These are phyloP conservation scores for Escovopsis sp. DNA, from an alignment of 2,329 filamentous ascomycete genomes.

Conservation along the genomic window DNA sequence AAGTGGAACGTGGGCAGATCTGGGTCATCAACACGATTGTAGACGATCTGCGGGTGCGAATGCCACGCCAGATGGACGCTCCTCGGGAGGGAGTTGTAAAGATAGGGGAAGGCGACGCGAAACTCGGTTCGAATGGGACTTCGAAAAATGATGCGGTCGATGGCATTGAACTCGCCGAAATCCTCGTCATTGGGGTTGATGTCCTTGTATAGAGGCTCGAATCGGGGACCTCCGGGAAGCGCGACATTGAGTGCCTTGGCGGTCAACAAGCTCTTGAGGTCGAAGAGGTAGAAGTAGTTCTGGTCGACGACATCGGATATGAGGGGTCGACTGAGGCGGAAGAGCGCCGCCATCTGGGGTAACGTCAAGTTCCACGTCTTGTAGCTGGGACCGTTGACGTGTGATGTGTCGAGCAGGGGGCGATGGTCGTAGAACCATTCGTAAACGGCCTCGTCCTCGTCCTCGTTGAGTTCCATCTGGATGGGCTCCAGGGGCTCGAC, in stretches of 20 bases:
- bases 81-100: constrained; percentile 91
- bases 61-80: constrained; percentile 92
- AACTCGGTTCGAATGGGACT: constrained; percentile 91
- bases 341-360: constrained; percentile 90
- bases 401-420: constrained; percentile 74
- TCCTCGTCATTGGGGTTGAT: constrained; percentile 98
- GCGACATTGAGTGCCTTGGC: constrained; percentile 95
- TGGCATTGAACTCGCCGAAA: constrained; percentile 98
- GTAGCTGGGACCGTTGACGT: constrained; percentile 95
- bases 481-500: constrained; percentile 95
- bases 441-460: constrained; percentile 77
- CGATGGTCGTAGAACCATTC: constrained; percentile 98
- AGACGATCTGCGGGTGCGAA: constrained; percentile 84
- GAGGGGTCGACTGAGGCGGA: constrained; percentile 79
- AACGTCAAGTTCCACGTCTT: constrained; percentile 87
- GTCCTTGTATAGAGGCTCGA: constrained; percentile 95
- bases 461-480: constrained; percentile 93
- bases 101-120: constrained; percentile 80
- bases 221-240: constrained; percentile 90
- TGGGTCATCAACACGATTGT: constrained; percentile 72
- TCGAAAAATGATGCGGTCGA: constrained; percentile 97
- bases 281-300: constrained; percentile 97
- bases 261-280: constrained; percentile 84
- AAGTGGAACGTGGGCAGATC: constrained; percentile 94
- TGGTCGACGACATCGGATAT: constrained; percentile 85